Evolutionary conservation across 2,329 filamentous ascomycete species (phyloP), one percentile per base, ranked within the genome.

Genomic region (Botrytis squamosa): DNA sequence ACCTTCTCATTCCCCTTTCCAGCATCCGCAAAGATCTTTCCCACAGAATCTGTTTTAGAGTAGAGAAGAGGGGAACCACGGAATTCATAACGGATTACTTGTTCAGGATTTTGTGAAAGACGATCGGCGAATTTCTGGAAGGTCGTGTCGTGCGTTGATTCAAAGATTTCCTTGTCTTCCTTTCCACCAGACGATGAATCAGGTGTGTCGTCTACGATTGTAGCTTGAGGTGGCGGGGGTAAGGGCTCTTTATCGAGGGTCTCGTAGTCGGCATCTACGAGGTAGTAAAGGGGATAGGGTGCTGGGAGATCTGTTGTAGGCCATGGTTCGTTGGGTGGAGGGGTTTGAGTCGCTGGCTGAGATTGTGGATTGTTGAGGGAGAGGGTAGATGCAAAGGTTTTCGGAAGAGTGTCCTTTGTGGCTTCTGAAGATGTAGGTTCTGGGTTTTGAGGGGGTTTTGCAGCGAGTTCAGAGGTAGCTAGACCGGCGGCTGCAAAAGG

Each of bases 191-290:
- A 38, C 38, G 82, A 81, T 70, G 82, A 76, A 16, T 77, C 75
- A 2, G 76, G 77, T 65, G 88, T 86, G 79, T 88, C 85, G 16
- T 85, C 83, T 73, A 88, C 85, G 29, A 59, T n/a, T 22, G 84
- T 84, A 55, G 84, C 81, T 74, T 80, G 67, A 85, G 85, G 52
- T 86, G 86, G 62, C 87, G 86, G 44, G 83, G 83, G 0, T 88
- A 87, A 3, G 81, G 85, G 77, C 77, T 90, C 80, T 29, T 83
- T 81, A 75, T 93, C 93, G 40, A 98, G 88, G 6, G 92, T 93
- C 83, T 99, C 96, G 83, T 93, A 97, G 80, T 97, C 95, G 70
- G 95, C 95, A 78, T 98, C 96, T 69, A 91, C 86, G 63, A 95
- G 89, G 84, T 94, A 93, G 80, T 92, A 92, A 44, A 88, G 84